Percentiles rank a stretch among this genome's conserved stretches.
These are phyloP conservation scores for Pseudofabraea citricarpa DNA, from an alignment of 2,329 filamentous ascomycete species.

Conservation along the genomic window DNA sequence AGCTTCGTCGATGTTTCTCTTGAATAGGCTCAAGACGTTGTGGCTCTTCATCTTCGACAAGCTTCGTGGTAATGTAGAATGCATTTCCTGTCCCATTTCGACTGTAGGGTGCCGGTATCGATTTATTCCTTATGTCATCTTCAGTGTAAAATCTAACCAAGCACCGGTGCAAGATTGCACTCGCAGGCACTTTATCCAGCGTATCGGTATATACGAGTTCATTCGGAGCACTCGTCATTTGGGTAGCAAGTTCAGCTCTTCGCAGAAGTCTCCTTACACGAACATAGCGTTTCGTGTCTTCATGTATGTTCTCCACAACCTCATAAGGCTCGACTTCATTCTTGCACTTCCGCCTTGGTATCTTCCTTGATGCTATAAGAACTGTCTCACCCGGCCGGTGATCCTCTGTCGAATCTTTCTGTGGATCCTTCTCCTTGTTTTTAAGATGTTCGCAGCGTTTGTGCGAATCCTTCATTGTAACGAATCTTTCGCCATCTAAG, in stretches of 20 bases:
- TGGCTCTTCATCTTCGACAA: constrained; percentile 20
- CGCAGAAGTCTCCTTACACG: constrained; percentile 49
- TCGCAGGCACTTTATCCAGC: constrained; percentile 30
- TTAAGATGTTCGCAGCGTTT: constrained; percentile 43
- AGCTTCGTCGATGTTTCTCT: constrained; percentile 23
- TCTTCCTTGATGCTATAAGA: constrained; percentile 12
- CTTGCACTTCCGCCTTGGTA: constrained; percentile 36
- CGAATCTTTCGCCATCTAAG: constrained; percentile 54
- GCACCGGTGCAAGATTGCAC: constrained; percentile 50
- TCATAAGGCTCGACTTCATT: constrained; percentile 54
- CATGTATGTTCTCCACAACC: constrained; percentile 37
- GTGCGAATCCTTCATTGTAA: constrained; percentile 50
- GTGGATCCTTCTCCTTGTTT: constrained; percentile 10
- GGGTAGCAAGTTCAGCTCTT: constrained; percentile 35
- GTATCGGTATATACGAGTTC: constrained; percentile 53
- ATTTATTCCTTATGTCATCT: constrained; percentile 23
- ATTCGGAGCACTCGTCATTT: constrained; percentile 21
- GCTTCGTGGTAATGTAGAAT: constrained; percentile 54
- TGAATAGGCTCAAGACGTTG: constrained; percentile 31
- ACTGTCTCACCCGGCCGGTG: constrained; percentile 57
- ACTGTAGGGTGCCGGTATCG: constrained; percentile 59
- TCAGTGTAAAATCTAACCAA: constrained; percentile 50
- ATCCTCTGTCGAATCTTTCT: constrained; percentile 7
- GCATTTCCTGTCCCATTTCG: constrained; percentile 59
- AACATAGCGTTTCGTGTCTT: constrained; percentile 24